These are phyloP conservation scores for Candida railenensis DNA, from an alignment of 805 yeast species.

Conservation along the genomic window DNA sequence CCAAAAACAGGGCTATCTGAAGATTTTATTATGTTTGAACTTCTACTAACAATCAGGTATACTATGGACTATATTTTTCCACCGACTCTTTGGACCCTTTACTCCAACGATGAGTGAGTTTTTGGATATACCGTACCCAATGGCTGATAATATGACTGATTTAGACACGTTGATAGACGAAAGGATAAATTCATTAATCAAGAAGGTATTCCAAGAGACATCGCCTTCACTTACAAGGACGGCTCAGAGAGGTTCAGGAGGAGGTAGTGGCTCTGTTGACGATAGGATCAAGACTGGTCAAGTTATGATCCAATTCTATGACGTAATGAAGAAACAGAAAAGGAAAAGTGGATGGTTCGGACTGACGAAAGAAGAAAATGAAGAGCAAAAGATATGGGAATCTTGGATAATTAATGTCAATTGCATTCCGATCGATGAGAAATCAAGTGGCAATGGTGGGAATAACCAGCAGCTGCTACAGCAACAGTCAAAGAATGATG, in stretches of 20 bases:
- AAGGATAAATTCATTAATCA: constrained; percentile 30
- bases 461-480: not conserved
- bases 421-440: constrained; percentile 32
- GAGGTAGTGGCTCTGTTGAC: not conserved
- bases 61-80: constrained; percentile 66
- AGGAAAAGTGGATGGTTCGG: constrained; percentile 60
- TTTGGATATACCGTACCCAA: constrained; percentile 58
- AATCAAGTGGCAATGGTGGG: not conserved
- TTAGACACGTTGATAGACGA: constrained; percentile 45
- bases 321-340: constrained; percentile 33
- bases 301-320: constrained; percentile 37
- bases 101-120: constrained; percentile 56
- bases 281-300: constrained; percentile 23
- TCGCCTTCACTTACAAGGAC: constrained; percentile 15
- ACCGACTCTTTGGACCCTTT: constrained; percentile 65
- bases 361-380: constrained; percentile 18
- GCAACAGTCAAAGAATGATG: not conserved
- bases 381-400: constrained; percentile 60
- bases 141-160: constrained; percentile 45
- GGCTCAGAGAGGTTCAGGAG: constrained; percentile 9
- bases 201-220: constrained; percentile 20
- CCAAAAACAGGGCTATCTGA: too few species aligned
- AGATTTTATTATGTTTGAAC: too few species aligned
- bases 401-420: constrained; percentile 60
- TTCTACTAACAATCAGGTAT: constrained; percentile 42